Base-by-base conservation (phyloP, 257 asterid species). In the Salvia hispanica region DNA sequence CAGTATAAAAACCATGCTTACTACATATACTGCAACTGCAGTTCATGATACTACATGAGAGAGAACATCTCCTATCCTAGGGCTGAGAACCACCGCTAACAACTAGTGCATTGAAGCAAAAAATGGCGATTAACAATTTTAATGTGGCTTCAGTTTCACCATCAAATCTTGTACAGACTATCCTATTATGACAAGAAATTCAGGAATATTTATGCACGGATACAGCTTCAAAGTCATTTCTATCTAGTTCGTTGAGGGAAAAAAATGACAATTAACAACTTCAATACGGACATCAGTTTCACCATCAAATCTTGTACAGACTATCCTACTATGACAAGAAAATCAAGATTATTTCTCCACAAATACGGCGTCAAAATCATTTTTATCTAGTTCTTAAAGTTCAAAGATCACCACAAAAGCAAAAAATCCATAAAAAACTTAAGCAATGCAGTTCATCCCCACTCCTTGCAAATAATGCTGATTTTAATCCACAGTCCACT, bases 21-120 rank as follows among this genome's bases (percentile, higher is more conserved):
- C 45, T 52, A 69, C 58, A 28, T 28, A 21, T 16, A 15, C 59
- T 47, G 60, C 60, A 45, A 58, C 58, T 34, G 14, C 58, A 57
- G 45, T 28, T 4, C 46, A 25, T n/a, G n/a, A n/a, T n/a, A n/a
- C n/a, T n/a, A n/a, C n/a, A n/a, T n/a, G n/a, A n/a, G n/a, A n/a
- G n/a, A n/a, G n/a, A n/a, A n/a, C n/a, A n/a, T n/a, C n/a, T n/a
- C n/a, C n/a, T n/a, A n/a, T n/a, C n/a, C n/a, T n/a, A n/a, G n/a
- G n/a, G n/a, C n/a, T n/a, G n/a, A n/a, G n/a, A n/a, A n/a, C n/a
- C n/a, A n/a, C n/a, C n/a, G n/a, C n/a, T n/a, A n/a, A n/a, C n/a
- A n/a, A n/a, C n/a, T n/a, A n/a, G n/a, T n/a, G n/a, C n/a, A n/a
- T n/a, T n/a, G n/a, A n/a, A n/a, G n/a, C n/a, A n/a, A n/a, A n/a